Evolutionary conservation across 2,329 filamentous ascomycete species (phyloP), one percentile per base, ranked within the genome.

Genomic region (Cordyceps cicadae): DNA sequence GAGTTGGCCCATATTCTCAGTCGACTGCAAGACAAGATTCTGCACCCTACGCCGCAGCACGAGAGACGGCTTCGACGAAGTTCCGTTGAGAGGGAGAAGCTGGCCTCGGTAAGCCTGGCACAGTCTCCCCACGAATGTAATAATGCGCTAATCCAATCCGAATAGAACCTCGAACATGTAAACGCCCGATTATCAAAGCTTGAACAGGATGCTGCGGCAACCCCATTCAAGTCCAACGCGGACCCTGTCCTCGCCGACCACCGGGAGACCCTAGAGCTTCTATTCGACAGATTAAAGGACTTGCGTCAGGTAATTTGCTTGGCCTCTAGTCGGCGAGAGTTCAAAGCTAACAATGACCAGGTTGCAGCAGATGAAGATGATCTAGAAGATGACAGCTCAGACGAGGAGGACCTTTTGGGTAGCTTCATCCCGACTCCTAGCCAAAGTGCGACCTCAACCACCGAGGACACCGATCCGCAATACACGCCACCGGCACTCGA

Each of bases 121-220:
- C 9, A 2, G 17, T 3, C 11, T 26, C 24, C 11, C 19, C 12
- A 3, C 5, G 26, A 4, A 17, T n/a, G 2, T 3, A 2, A 17
- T 12, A 45, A 64, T 84, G 80, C 34, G 75, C 75, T 65, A 78
- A 80, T 85, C 76, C 8, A 21, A 5, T 24, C 3, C n/a, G 6
- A 32, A 9, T 29, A 60, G 84, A 92, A 91, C 67, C 77, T 93
- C 63, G 83, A 88, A 65, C 84, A 89, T 70, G 89, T 89, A 21
- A 84, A 86, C 46, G 81, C 79, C 0, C 79, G 89, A 34, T 82
- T 92, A 60, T 81, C 87, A 21, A 85, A 81, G 62, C 80, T 91
- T 48, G 89, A 92, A 70, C 87, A 90, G 67, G 84, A 88, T 66
- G 80, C 84, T 6, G 73, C 50, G 5, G 21, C 58, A 26, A 19